phyloP scores from a whole-genome alignment of 768 basidiomycete genomes.

The Galerina marginata region DNA sequence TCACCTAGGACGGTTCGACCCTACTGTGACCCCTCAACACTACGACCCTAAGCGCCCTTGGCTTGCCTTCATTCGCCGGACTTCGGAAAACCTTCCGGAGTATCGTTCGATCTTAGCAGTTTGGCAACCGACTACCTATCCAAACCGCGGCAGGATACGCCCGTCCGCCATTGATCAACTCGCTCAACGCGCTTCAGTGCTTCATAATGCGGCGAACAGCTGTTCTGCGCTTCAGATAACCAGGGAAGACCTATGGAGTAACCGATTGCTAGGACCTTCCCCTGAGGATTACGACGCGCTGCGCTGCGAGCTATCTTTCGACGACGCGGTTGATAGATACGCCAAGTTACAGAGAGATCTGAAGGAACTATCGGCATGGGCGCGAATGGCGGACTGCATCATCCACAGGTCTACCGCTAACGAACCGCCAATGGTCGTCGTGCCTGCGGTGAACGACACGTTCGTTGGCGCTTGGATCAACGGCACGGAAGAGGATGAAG shows the following conservation, averaged over 20 bases:
- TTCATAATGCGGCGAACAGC: background rate
- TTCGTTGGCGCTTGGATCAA: too few relatives aligned
- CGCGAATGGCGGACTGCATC: constrained; percentile 1
- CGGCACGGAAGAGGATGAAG: too few relatives aligned
- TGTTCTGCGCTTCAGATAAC: background rate
- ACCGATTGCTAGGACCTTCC: background rate
- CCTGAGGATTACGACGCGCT: background rate
- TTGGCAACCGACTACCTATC: background rate
- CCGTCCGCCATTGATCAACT: background rate
- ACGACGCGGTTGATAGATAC: background rate
- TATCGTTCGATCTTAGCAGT: background rate
- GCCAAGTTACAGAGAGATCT: background rate
- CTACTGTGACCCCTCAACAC: constrained; percentile 12
- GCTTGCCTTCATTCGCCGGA: background rate
- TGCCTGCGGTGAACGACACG: too few relatives aligned
- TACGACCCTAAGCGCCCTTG: background rate
- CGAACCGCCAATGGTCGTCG: too few relatives aligned
- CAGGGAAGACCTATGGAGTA: background rate
- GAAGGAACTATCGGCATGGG: constrained; percentile 6
- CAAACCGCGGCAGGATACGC: background rate
- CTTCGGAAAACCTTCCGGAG: background rate
- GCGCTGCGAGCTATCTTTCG: background rate
- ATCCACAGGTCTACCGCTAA: too few relatives aligned
- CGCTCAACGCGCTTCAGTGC: background rate
- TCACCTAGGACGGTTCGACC: constrained; percentile 19